phyloP scores from a whole-genome alignment of 176 grass and related monocot genomes.

The Aegilops umbellulata region DNA sequence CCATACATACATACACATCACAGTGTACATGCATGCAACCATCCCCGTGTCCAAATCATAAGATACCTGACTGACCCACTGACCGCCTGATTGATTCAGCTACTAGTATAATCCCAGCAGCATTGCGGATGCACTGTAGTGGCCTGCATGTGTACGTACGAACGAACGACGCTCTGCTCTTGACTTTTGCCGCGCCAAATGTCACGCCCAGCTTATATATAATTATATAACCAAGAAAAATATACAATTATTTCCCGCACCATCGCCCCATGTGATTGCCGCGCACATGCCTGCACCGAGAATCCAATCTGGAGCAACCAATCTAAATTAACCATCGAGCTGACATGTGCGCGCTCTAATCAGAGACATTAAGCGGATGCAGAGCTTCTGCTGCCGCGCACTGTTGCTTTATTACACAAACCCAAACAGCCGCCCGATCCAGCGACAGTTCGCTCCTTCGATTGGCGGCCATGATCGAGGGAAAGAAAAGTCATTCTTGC shows the following conservation, averaged over 20 bases:
- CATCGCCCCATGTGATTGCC: neutral
- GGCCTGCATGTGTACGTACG: neutral
- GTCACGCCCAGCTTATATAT: too few relatives aligned
- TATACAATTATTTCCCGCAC: neutral
- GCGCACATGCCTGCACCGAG: conserved; percentile 10
- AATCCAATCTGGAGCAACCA: neutral
- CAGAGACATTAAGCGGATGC: too few relatives aligned
- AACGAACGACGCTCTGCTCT: neutral
- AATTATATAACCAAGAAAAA: too few relatives aligned
- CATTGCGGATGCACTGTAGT: neutral
- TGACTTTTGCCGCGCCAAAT: conserved; percentile 14
- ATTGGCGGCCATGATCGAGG: neutral
- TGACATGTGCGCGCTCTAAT: neutral
- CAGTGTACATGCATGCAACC: neutral
- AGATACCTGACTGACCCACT: neutral
- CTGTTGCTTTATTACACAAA: too few relatives aligned
- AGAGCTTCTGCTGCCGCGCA: too few relatives aligned
- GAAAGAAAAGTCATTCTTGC: neutral
- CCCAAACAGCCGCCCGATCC: too few relatives aligned
- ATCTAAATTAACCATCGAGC: neutral
- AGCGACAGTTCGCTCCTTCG: neutral
- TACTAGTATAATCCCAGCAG: neutral
- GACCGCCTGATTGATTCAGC: neutral
- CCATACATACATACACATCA: neutral
- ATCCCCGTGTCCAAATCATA: neutral